Evolutionary conservation across 1,139 yeast genomes (phyloP).

Genomic region (Taphrina pruni): DNA sequence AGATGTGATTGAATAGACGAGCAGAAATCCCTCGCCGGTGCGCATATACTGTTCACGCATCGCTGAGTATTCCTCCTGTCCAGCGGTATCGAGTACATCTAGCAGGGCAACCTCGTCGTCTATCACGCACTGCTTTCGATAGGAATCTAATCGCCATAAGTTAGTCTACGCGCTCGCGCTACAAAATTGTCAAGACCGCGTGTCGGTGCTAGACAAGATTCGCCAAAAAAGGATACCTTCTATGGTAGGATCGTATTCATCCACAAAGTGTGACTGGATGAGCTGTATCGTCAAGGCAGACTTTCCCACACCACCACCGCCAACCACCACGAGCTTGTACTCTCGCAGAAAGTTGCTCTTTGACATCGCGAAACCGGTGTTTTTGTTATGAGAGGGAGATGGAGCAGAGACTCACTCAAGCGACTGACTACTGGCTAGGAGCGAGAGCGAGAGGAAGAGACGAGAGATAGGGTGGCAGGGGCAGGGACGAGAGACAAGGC

Average conservation of each 20-base stretch:
- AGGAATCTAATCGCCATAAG: constrained; percentile 56
- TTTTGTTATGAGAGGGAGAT: neutral
- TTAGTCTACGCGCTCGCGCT: constrained; percentile 59
- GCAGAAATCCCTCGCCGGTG: constrained; percentile 57
- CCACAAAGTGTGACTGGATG: constrained; percentile 84
- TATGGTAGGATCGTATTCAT: constrained; percentile 50
- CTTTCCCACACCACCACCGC: constrained; percentile 98
- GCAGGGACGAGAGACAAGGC: constrained; percentile 3
- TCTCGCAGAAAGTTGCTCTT: constrained; percentile 49
- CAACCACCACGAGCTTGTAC: constrained; percentile 88
- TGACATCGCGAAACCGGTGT: constrained; percentile 10
- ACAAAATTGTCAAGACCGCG: neutral
- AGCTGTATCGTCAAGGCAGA: constrained; percentile 86
- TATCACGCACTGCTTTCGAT: constrained; percentile 53
- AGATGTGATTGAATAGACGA: constrained; percentile 81
- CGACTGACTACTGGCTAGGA: no score
- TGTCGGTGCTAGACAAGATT: neutral
- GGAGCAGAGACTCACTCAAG: neutral
- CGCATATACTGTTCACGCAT: constrained; percentile 69
- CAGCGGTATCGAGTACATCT: constrained; percentile 58
- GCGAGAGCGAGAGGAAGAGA: neutral
- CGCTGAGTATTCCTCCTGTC: constrained; percentile 58
- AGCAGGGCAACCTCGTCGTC: constrained; percentile 54
- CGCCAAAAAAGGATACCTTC: constrained; percentile 45
- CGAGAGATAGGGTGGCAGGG: constrained; percentile 1